Conservation (phyloP, 352 stramenopile genomes). For the Pythium brachiatum region DNA sequence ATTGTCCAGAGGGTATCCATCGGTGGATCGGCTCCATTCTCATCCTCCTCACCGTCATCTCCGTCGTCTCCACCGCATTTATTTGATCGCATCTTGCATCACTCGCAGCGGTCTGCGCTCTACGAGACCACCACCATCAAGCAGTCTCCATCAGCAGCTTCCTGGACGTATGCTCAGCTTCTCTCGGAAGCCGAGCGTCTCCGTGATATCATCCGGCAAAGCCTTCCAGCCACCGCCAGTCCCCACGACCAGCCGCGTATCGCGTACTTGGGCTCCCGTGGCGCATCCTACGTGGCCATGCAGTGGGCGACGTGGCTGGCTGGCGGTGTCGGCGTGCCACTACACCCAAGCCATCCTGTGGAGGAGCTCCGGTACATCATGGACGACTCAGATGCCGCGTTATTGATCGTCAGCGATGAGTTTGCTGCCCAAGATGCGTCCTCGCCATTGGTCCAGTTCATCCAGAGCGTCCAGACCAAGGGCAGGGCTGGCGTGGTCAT, state of each 20-base stretch:
- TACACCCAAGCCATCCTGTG: constrained; percentile 50
- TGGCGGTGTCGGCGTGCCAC: constrained; percentile 59
- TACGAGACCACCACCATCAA: constrained; percentile 4
- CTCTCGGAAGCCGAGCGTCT: constrained; percentile 34
- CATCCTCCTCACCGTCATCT: neutral
- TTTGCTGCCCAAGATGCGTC: constrained; percentile 19
- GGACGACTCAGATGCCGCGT: constrained; percentile 41
- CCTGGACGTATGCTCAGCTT: constrained; percentile 51
- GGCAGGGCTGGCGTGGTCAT: constrained; percentile 6
- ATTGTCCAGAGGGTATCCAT: neutral
- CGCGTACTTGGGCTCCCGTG: constrained; percentile 41
- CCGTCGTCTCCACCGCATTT: constrained; percentile 15
- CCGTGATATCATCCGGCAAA: constrained; percentile 28
- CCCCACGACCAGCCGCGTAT: constrained; percentile 19
- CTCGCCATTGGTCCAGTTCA: constrained; percentile 15
- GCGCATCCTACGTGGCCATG: constrained; percentile 54
- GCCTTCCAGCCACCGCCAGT: neutral
- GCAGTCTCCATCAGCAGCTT: neutral
- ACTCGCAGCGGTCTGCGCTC: constrained; percentile 22
- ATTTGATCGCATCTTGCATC: constrained; percentile 28
- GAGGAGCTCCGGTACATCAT: constrained; percentile 79
- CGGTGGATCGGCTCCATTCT: neutral
- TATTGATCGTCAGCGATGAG: constrained; percentile 50
- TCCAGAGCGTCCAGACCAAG: neutral
- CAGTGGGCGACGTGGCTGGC: constrained; percentile 80